phyloP scores from a whole-genome alignment of 495 filamentous ascomycete genomes.

The Penicillium parvum region DNA sequence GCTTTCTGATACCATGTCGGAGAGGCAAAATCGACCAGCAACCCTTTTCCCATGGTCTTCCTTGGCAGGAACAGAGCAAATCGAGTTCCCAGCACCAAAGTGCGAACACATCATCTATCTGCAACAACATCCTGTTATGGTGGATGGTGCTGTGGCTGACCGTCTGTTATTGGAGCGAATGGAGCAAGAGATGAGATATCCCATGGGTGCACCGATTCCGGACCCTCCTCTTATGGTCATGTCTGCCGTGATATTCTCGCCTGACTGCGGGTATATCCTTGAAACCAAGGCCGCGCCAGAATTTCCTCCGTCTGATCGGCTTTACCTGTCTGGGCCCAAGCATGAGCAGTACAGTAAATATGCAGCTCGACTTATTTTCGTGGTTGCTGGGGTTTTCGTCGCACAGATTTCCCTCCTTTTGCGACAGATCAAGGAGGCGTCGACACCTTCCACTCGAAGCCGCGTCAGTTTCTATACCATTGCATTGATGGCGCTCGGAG shows the following conservation, averaged over 20 bases:
- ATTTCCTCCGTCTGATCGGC: conserved; percentile 55
- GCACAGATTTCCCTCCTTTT: conserved; percentile 72
- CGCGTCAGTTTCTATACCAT: conserved; percentile 88
- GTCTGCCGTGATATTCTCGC: conserved; percentile 85
- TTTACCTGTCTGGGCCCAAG: conserved; percentile 74
- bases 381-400: conserved; percentile 59
- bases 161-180: conserved; percentile 55
- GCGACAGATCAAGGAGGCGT: conserved; percentile 83
- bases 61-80: conserved; percentile 51
- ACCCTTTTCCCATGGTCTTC: conserved; percentile 63
- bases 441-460: conserved; percentile 89
- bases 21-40: conserved; percentile 50
- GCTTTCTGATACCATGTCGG: conserved; percentile 57
- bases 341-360: conserved; percentile 65
- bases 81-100: conserved; percentile 58
- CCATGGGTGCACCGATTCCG: conserved; percentile 72
- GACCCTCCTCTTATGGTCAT: conserved; percentile 66
- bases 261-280: conserved; percentile 89
- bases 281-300: conserved; percentile 79
- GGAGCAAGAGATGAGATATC: conserved; percentile 80
- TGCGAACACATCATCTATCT: conserved; percentile 89
- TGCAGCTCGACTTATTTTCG: conserved; percentile 62
- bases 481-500: conserved; percentile 78
- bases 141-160: conserved; percentile 33
- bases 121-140: conserved; percentile 64